Base-by-base conservation (phyloP, 2,329 filamentous ascomycete genomes). In the Aureobasidium sp. region DNA sequence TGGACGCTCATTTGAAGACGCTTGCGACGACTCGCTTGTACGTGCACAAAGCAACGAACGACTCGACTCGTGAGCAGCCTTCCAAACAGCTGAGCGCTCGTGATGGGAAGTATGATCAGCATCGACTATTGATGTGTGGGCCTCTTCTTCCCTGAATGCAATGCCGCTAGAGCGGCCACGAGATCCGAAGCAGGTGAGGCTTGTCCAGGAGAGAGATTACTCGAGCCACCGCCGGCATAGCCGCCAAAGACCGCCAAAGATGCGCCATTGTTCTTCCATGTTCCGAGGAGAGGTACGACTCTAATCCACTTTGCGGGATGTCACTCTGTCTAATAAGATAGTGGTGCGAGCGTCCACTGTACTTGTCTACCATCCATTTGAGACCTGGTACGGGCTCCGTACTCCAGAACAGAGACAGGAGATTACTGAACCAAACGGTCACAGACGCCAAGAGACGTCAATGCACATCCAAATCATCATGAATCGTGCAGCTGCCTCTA, bases 401-500 rank as follows among this genome's bases (percentile, higher is more conserved):
- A 50, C 41, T 27, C 36, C 30, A 11, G 27, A 45, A 2, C n/a
- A 44, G 29, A 34, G 41, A 45, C 39, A 34, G 41, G 13, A n/a
- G 49, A 54, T 61, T 53, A 53, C 49, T 61, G 49, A 54, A 45
- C 59, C 34, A 44, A 39, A 49, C 49, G 48, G 59, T 16, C 16
- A 53, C n/a, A 25, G 15, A 10, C 42, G 57, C 57, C 57, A 59
- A 59, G 57, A 25, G n/a, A 27, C 48, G 50, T 55, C 34, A 41
- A 54, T 57, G 53, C 53, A 36, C 27, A 36, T 45, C 41, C 27
- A 34, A 36, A 34, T 57, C 53, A 39, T 54, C 59, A 61, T 47
- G 59, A 61, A 48, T 61, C 59, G 59, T 55, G 59, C 45, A 45
- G 52, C 36, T 48, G 47, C 36, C 47, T 29, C 58, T 52, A 50